These are phyloP conservation scores for Trichoderma erinaceum DNA, from an alignment of 495 filamentous ascomycete genomes.

Conservation along the genomic window DNA sequence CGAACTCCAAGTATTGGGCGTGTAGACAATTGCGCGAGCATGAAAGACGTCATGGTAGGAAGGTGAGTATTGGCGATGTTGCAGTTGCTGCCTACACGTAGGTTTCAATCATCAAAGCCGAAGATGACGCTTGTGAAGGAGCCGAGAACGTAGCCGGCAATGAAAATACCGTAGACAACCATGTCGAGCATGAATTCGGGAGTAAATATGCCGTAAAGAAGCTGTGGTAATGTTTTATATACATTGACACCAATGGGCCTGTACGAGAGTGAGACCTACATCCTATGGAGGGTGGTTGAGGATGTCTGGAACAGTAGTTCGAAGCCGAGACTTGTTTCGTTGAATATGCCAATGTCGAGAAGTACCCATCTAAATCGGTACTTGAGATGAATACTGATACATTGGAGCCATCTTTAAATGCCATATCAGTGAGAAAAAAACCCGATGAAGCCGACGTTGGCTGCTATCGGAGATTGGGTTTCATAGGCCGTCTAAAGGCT, in stretches of 20 bases:
- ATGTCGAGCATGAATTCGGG: conserved; percentile 63
- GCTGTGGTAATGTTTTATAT: background rate
- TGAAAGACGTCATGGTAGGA: conserved; percentile 58
- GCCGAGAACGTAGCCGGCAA: conserved; percentile 54
- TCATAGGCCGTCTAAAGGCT: conserved; percentile 29
- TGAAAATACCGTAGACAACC: conserved; percentile 60
- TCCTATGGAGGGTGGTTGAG: conserved; percentile 60
- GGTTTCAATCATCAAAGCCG: conserved; percentile 49
- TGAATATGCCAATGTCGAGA: conserved; percentile 62
- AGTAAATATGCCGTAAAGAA: conserved; percentile 54
- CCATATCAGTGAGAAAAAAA: conserved; percentile 33
- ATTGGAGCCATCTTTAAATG: too few relatives aligned
- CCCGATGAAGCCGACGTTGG: conserved; percentile 53
- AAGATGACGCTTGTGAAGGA: conserved; percentile 65
- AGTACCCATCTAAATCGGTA: conserved; percentile 53
- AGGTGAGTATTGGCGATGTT: conserved; percentile 48
- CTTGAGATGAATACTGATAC: too few relatives aligned
- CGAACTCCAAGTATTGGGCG: conserved; percentile 60
- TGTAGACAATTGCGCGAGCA: conserved; percentile 61
- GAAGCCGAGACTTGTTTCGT: conserved; percentile 63
- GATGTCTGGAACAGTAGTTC: conserved; percentile 61
- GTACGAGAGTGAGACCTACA: conserved; percentile 30
- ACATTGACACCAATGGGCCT: background rate
- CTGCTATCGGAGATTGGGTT: conserved; percentile 42
- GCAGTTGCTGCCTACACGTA: conserved; percentile 51